Conservation (phyloP, 306 rosid species). For the Castanea mollissima region DNA sequence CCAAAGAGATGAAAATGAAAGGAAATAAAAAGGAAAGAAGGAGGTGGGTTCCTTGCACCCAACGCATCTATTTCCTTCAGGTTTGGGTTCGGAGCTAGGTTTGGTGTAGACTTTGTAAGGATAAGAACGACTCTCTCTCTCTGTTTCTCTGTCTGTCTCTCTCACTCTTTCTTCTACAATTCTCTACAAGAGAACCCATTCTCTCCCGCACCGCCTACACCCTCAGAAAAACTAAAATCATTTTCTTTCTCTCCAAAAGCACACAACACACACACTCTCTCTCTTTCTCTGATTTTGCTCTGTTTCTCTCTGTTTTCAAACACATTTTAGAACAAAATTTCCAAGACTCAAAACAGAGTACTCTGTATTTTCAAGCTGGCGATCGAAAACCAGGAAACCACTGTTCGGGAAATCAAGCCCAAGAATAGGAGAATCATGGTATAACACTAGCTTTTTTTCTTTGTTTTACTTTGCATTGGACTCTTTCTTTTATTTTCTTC, state of each 20-base stretch:
- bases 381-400: constrained; percentile 71
- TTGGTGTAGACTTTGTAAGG: constrained; percentile 71
- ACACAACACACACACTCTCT: constrained; percentile 3
- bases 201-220: constrained; percentile 48
- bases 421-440: constrained; percentile 97
- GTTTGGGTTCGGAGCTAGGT: constrained; percentile 48
- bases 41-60: constrained; percentile 81
- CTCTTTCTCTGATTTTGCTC: constrained; percentile 4
- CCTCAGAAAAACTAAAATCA: constrained; percentile 17
- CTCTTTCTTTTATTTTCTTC: not conserved
- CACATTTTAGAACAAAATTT: not conserved
- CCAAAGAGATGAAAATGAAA: constrained; percentile 63
- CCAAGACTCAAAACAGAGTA: not conserved
- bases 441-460: not conserved
- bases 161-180: constrained; percentile 60
- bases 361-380: constrained; percentile 57
- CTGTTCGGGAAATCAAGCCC: constrained; percentile 88
- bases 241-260: not conserved
- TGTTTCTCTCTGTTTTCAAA: not conserved
- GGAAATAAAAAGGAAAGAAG: constrained; percentile 63
- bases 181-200: constrained; percentile 77
- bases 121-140: constrained; percentile 71
- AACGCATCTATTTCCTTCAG: constrained; percentile 52
- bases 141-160: constrained; percentile 8
- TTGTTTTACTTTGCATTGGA: not conserved